Base-by-base conservation (phyloP, 306 rosid species). In the Abrus precatorius region DNA sequence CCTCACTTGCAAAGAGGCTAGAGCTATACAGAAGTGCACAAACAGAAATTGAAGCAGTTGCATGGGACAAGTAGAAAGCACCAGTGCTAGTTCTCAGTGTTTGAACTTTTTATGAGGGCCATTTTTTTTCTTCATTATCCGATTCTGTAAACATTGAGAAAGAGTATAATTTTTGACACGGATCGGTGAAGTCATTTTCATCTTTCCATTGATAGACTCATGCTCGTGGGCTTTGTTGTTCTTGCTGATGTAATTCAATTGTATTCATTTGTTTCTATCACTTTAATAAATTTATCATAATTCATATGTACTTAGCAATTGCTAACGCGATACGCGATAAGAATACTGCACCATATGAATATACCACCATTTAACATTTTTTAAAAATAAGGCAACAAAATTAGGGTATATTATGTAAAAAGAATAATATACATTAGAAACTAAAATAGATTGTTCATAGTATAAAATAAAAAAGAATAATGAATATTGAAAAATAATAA, bases 1-100 rank as follows among this genome's bases (percentile, higher is more conserved):
- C 89, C 55, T 86, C 89, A 56, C 85, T 96, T 0, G 85, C 97
- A 9, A 93, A 84, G 90, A 96, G 98, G 87, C 87, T 96, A 78
- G 99, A 96, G 84, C 74, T 96, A 47, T 96, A 96, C 88, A 85
- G 99, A 85, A 89, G 94, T 62, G 99, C 99, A 11, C 99, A 93
- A 75, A 20, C 91, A 6, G 99, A 96, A 6, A 93, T 96, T 14
- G 99, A 96, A 75, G 84, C 97, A 1, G 99, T 92, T 75, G 99
- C 97, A 57, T 96, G 99, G 99, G 86, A 97, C 0, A 96, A 93
- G 90, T 95, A 93, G 94, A 77, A 20, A 66, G 52, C 63, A 76
- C 12, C 44, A 36, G 1, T 28, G 61, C 55, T 34, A 53, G 45
- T 61, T 69, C 56, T 63, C 5, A 0, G 36, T 40, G 32, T 74